Conservation (phyloP, 1,139 yeast species). For the Yamadazyma atmosphaerica region DNA sequence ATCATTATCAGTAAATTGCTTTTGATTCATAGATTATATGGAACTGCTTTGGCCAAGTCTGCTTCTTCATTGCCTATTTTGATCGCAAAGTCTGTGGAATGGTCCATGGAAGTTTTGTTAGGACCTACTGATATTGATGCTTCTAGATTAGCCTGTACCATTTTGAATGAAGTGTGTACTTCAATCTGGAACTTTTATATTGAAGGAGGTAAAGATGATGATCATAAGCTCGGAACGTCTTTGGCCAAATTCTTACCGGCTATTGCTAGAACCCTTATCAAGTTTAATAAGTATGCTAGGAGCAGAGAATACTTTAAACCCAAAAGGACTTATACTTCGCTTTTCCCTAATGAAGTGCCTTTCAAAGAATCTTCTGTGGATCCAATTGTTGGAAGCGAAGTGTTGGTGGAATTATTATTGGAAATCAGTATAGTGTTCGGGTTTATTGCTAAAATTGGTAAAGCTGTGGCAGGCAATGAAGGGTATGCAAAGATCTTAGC, state of each 20-base stretch:
- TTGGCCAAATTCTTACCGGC: constrained; percentile 53
- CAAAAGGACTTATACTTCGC: constrained; percentile 60
- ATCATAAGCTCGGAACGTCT: constrained; percentile 41
- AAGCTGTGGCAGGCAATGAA: constrained; percentile 45
- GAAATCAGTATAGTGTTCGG: constrained; percentile 66
- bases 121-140: constrained; percentile 58
- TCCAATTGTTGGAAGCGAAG: constrained; percentile 70
- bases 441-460: constrained; percentile 55
- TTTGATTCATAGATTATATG: constrained; percentile 58
- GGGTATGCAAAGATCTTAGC: constrained; percentile 36
- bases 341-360: constrained; percentile 73
- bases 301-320: constrained; percentile 53
- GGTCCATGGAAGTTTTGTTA: constrained; percentile 63
- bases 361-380: constrained; percentile 68
- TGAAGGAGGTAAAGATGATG: constrained; percentile 21
- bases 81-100: constrained; percentile 52
- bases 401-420: constrained; percentile 68
- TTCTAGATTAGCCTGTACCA: constrained; percentile 61
- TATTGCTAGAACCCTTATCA: constrained; percentile 50
- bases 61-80: constrained; percentile 42
- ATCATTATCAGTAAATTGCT: constrained; percentile 58
- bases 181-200: constrained; percentile 35
- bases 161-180: constrained; percentile 51
- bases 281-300: constrained; percentile 54
- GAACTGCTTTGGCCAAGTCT: constrained; percentile 42